phyloP scores from a whole-genome alignment of 1,284 basidiomycete genomes.

The Fomitopsis palustris region DNA sequence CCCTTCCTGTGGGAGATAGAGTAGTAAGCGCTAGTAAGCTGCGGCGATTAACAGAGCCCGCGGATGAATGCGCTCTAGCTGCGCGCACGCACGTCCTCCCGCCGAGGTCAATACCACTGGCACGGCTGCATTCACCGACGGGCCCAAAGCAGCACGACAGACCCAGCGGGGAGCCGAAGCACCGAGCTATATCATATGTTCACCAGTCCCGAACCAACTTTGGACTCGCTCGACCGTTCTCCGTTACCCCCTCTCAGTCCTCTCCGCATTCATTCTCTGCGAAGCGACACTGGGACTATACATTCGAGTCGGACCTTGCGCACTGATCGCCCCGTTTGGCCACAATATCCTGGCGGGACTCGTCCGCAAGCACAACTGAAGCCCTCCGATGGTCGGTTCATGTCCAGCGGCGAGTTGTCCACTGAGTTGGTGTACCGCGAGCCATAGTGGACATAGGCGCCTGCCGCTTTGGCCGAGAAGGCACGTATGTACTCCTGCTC shows the following conservation, averaged over 20 bases:
- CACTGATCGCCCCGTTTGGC: not conserved
- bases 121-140: not conserved
- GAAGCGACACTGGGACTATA: not conserved
- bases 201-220: not conserved
- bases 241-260: not conserved
- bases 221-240: not conserved
- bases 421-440: no score
- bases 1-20: conserved; percentile 2
- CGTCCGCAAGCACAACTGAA: no score
- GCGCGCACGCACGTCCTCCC: not conserved
- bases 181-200: not conserved
- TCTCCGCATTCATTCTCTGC: not conserved
- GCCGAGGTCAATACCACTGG: not conserved
- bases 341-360: no score
- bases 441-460: no score
- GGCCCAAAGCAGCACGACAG: not conserved
- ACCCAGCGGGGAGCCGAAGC: not conserved
- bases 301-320: not conserved
- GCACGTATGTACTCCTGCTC: no score
- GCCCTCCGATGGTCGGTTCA: no score
- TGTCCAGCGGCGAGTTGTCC: no score
- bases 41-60: conserved; percentile 8
- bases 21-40: conserved; percentile 8
- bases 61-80: not conserved
- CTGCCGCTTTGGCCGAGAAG: no score